Evolutionary conservation across 2,329 filamentous ascomycete species (phyloP).

Genomic region (Ophiocordyceps camponoti-saundersi): DNA sequence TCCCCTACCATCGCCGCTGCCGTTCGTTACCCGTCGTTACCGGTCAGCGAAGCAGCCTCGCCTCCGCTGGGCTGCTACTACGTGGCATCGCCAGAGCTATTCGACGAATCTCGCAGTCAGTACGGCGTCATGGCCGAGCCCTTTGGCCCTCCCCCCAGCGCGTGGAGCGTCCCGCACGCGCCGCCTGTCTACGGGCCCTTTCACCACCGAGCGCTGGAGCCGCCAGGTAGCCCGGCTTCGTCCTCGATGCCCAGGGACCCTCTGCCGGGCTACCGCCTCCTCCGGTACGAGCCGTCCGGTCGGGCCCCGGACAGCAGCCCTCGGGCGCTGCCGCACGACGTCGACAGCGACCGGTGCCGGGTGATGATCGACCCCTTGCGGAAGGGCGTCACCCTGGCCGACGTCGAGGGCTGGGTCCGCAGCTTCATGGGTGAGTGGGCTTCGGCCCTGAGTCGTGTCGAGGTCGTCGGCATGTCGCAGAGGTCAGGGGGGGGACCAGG

Average conservation of each 20-base stretch:
- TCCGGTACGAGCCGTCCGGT: neutral
- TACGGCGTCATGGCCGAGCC: neutral
- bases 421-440: slow-evolving; percentile 7
- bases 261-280: neutral
- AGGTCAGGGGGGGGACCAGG: neutral
- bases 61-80: neutral
- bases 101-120: neutral
- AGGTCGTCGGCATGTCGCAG: slow-evolving; percentile 6
- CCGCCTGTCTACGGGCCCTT: neutral
- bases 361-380: slow-evolving; percentile 11
- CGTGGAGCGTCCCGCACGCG: neutral
- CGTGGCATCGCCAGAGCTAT: neutral
- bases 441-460: slow-evolving; percentile 7
- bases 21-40: neutral
- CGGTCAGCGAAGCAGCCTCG: neutral
- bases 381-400: slow-evolving; percentile 6
- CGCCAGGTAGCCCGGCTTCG: neutral
- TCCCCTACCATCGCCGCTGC: neutral
- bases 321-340: neutral
- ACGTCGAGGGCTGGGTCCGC: slow-evolving; percentile 12
- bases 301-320: neutral
- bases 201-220: neutral
- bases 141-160: neutral
- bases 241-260: neutral
- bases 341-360: slow-evolving; percentile 3